These are phyloP conservation scores for Ogataea hybrid DNA, from an alignment of 1,139 yeast genomes.

Conservation along the genomic window DNA sequence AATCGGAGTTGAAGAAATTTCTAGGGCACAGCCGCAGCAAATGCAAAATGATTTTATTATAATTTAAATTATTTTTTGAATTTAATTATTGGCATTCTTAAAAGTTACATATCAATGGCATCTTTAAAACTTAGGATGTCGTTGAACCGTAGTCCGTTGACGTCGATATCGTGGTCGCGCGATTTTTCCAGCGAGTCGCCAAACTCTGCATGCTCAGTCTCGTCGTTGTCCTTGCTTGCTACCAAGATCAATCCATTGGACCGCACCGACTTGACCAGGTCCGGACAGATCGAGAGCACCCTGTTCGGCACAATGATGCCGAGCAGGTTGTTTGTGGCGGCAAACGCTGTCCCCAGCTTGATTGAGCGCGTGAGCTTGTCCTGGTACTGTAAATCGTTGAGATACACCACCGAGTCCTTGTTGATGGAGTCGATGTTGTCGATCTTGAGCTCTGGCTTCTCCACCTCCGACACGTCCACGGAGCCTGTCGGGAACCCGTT, in stretches of 20 bases:
- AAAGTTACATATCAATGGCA: constrained; percentile 56
- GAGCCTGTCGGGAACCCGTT: constrained; percentile 34
- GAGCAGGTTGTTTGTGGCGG: constrained; percentile 75
- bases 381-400: constrained; percentile 31
- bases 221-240: constrained; percentile 46
- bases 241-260: constrained; percentile 81
- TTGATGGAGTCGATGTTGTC: constrained; percentile 36
- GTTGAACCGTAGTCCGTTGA: constrained; percentile 71
- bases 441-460: constrained; percentile 24
- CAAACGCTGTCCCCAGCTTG: constrained; percentile 67
- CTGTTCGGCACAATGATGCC: constrained; percentile 80
- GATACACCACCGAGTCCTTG: constrained; percentile 33
- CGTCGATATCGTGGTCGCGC: constrained; percentile 48
- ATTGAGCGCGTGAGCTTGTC: constrained; percentile 46
- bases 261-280: constrained; percentile 70
- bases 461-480: constrained; percentile 13
- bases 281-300: constrained; percentile 70
- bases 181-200: constrained; percentile 21
- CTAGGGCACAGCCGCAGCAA: constrained; percentile 6
- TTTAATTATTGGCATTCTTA: neutral
- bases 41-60: too few species aligned
- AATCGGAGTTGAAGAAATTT: neutral
- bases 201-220: constrained; percentile 6
- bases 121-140: constrained; percentile 70
- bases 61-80: neutral